Percentiles rank a stretch among this genome's conserved stretches.
These are phyloP conservation scores for Ogataea angusta DNA, from an alignment of 805 yeast genomes.

Conservation along the genomic window DNA sequence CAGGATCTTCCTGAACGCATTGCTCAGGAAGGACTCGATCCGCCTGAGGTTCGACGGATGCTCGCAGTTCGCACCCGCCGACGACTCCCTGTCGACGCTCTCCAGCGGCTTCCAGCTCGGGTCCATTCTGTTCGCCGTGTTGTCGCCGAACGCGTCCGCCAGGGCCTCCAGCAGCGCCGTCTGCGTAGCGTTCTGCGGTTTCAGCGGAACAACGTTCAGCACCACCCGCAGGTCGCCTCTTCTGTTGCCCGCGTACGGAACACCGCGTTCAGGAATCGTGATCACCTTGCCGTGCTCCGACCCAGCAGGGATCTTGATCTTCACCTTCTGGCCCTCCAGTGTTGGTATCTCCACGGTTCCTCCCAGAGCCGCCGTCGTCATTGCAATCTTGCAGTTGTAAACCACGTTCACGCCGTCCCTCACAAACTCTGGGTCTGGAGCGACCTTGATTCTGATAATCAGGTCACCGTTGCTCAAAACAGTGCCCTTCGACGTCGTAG, in stretches of 20 bases:
- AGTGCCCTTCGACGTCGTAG: slow-evolving; percentile 69
- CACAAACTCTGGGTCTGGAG: slow-evolving; percentile 66
- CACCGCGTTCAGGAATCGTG: slow-evolving; percentile 82
- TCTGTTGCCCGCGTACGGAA: slow-evolving; percentile 55
- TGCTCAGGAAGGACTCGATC: slow-evolving; percentile 56
- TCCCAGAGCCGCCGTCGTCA: slow-evolving; percentile 96
- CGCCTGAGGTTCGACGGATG: slow-evolving; percentile 51
- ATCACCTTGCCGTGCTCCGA: slow-evolving; percentile 74
- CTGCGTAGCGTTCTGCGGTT: slow-evolving; percentile 81
- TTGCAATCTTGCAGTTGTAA: slow-evolving; percentile 65
- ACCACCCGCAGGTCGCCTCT: slow-evolving; percentile 82
- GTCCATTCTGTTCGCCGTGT: slow-evolving; percentile 68
- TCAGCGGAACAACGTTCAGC: slow-evolving; percentile 64
- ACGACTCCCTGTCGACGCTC: slow-evolving; percentile 10
- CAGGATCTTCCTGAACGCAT: slow-evolving; percentile 49
- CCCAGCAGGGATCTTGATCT: slow-evolving; percentile 79
- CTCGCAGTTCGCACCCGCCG: slow-evolving; percentile 23
- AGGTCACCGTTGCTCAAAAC: slow-evolving; percentile 80
- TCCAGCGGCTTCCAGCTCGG: slow-evolving; percentile 42
- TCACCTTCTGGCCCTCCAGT: slow-evolving; percentile 65
- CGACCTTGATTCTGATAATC: slow-evolving; percentile 74
- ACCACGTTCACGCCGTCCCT: slow-evolving; percentile 67
- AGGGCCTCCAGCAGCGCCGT: slow-evolving; percentile 87
- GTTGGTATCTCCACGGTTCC: slow-evolving; percentile 92
- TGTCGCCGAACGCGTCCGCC: slow-evolving; percentile 86